Conservation (phyloP, 139 green algal genomes). For the Chlorella sp. region DNA sequence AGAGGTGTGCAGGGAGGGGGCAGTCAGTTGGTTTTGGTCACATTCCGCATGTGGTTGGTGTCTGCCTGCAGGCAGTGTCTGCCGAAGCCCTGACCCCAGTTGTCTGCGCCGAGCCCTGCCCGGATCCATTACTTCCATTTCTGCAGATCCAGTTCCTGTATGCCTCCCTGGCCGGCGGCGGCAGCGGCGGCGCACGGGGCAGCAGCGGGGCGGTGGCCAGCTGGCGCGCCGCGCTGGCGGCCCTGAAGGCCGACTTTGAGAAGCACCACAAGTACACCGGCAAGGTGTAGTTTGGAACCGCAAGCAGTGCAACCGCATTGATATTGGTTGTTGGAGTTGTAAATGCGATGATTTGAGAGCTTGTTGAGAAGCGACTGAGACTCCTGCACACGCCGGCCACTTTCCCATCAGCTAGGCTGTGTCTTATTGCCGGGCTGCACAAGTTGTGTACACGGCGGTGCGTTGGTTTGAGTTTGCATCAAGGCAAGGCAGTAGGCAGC, state of each 20-base stretch:
- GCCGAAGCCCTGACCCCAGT: neutral
- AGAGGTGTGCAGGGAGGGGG: conserved; percentile 2
- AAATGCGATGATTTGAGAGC: no score
- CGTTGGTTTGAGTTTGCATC: no score
- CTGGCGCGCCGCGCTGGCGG: conserved; percentile 38
- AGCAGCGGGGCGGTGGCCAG: neutral
- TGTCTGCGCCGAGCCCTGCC: neutral
- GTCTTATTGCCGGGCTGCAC: no score
- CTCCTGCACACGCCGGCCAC: no score
- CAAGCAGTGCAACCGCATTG: no score
- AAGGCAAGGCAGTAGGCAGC: no score
- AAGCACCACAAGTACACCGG: conserved; percentile 42
- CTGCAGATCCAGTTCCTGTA: conserved; percentile 51
- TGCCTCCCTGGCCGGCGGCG: conserved; percentile 22
- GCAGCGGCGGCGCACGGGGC: neutral
- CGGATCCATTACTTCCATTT: neutral
- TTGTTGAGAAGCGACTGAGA: no score
- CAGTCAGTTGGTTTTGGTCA: neutral
- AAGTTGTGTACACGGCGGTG: no score
- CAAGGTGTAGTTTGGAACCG: no score
- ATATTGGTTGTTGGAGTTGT: no score
- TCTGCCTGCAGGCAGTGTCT: neutral
- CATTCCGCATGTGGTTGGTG: neutral
- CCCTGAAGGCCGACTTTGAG: conserved; percentile 44
- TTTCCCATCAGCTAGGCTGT: no score